Percentiles rank a stretch among this genome's conserved stretches.
Evolutionary conservation across 495 filamentous ascomycete species (phyloP).

Genomic region (Xylaria nigripes): DNA sequence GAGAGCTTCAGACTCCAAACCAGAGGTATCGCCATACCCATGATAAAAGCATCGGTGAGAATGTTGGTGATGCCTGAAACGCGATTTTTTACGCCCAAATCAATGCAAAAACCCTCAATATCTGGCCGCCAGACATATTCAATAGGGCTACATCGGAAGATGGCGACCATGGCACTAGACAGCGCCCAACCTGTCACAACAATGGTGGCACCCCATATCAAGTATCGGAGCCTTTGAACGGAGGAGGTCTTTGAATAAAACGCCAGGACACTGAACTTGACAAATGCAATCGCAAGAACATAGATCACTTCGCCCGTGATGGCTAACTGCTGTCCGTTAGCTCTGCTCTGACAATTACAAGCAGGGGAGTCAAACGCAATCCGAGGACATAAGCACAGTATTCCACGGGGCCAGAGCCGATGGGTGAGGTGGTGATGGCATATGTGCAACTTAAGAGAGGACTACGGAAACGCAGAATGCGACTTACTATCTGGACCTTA

Average conservation of each 20-base stretch:
- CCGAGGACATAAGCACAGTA: neutral
- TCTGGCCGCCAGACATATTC: slow-evolving; percentile 7
- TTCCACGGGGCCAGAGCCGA: neutral
- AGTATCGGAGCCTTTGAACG: slow-evolving; percentile 1
- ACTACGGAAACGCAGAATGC: neutral
- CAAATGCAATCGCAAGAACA: slow-evolving; percentile 6
- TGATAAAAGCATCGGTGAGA: slow-evolving; percentile 6
- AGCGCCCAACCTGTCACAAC: slow-evolving; percentile 8
- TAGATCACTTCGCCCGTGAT: slow-evolving; percentile 8
- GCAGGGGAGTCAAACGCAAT: neutral
- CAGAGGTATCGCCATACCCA: slow-evolving; percentile 8
- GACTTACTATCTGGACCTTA: slow-evolving; percentile 11
- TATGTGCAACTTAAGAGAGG: no score
- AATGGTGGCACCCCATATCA: slow-evolving; percentile 2
- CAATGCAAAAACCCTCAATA: slow-evolving; percentile 1
- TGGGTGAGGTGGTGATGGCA: neutral
- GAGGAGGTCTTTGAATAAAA: slow-evolving; percentile 8
- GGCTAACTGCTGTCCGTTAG: slow-evolving; percentile 4
- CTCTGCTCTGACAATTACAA: neutral
- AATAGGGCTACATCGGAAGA: slow-evolving; percentile 14
- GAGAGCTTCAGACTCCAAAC: neutral
- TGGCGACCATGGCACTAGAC: slow-evolving; percentile 5
- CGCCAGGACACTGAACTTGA: slow-evolving; percentile 12
- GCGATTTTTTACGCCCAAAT: slow-evolving; percentile 7
- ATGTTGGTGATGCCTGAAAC: slow-evolving; percentile 13